Evolutionary conservation across 2,329 filamentous ascomycete species (phyloP).

Genomic region (Sporothrix globosa): DNA sequence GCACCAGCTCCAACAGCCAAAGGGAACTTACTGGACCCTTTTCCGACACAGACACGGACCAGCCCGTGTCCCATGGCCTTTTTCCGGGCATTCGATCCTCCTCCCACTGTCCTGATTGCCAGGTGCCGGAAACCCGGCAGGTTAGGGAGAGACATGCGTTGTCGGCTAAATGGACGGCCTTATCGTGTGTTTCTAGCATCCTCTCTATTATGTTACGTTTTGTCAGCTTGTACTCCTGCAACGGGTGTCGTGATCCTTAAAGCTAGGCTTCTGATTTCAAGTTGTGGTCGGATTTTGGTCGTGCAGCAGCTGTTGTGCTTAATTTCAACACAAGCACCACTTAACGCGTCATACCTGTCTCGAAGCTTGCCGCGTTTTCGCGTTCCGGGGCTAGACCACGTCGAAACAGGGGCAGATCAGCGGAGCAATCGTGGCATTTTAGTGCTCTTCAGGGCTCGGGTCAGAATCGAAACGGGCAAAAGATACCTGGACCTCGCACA

Average conservation of each 20-base stretch:
- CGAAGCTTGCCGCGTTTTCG: conserved; percentile 2
- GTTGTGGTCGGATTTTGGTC: neutral
- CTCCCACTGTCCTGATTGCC: conserved; percentile 4
- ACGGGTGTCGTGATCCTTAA: neutral
- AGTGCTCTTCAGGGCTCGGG: neutral
- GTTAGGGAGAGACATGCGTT: conserved; percentile 10
- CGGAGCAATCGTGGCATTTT: conserved; percentile 1
- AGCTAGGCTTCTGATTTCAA: neutral
- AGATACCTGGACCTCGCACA: neutral
- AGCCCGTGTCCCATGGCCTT: neutral
- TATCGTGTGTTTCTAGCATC: neutral
- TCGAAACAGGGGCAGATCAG: neutral
- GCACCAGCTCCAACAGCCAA: neutral
- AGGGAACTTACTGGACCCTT: neutral
- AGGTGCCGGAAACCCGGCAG: conserved; percentile 23
- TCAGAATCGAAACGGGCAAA: neutral
- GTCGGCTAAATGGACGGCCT: conserved; percentile 22
- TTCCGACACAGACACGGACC: neutral
- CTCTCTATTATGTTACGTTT: too few relatives aligned
- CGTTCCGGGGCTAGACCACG: neutral
- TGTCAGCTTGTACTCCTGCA: neutral
- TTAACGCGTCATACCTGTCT: conserved; percentile 22
- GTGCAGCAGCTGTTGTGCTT: neutral
- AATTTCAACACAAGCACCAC: conserved; percentile 14
- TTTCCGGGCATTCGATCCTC: conserved; percentile 1